A percentile compares a stretch with the other conserved stretches of the same genome.
Evolutionary conservation across 345 rosid genomes (phyloP).

Genomic region (Salix suchowensis): DNA sequence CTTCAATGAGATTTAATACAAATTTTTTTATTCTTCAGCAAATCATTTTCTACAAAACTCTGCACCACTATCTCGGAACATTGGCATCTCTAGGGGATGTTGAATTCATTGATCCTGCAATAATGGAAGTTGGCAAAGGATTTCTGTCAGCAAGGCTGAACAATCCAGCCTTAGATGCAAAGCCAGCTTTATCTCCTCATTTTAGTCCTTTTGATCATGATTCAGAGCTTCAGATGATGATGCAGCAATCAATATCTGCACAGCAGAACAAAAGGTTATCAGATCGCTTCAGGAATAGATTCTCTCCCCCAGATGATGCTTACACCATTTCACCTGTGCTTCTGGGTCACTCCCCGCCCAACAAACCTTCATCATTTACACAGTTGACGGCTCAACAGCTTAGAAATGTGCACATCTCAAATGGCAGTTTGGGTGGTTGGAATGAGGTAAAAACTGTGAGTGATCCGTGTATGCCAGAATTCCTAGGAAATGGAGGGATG

Average conservation of each 20-base stretch:
- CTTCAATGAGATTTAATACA: neutral
- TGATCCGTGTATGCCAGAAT: constrained; percentile 28
- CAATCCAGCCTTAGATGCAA: constrained; percentile 29
- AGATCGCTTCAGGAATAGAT: constrained; percentile 24
- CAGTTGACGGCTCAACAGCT: constrained; percentile 32
- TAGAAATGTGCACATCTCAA: constrained; percentile 24
- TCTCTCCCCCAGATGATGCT: constrained; percentile 32
- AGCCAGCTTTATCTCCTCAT: constrained; percentile 21
- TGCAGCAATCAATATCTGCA: constrained; percentile 33
- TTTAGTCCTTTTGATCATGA: constrained; percentile 30
- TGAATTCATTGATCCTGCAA: constrained; percentile 50
- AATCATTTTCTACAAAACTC: constrained; percentile 27
- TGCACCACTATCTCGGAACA: constrained; percentile 18
- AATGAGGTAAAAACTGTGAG: constrained; percentile 31
- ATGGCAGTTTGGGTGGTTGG: constrained; percentile 44
- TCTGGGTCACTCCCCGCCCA: constrained; percentile 27
- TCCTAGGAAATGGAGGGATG: constrained; percentile 24
- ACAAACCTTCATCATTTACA: constrained; percentile 21
- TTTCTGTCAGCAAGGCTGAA: constrained; percentile 20
- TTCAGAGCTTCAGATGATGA: constrained; percentile 28
- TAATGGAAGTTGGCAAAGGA: constrained; percentile 39
- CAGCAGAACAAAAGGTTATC: constrained; percentile 31
- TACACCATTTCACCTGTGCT: constrained; percentile 24
- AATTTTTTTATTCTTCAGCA: constrained; percentile 22
- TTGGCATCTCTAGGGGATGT: constrained; percentile 27